Percentiles rank a stretch among this genome's conserved stretches.
Conservation (phyloP, 108 stramenopile species). For the Skeletonema tropicum region DNA sequence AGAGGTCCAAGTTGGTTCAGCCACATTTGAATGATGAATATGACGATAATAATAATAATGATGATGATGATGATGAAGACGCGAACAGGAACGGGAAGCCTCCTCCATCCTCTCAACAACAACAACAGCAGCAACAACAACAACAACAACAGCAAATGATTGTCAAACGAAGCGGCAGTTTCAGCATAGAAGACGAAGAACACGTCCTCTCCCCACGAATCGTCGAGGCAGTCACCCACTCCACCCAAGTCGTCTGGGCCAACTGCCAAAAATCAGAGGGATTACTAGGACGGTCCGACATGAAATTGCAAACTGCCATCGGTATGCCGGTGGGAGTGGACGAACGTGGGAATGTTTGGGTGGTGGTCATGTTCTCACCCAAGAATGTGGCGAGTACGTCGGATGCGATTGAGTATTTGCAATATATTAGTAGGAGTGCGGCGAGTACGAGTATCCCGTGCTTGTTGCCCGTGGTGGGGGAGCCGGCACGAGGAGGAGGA, state of each 20-base stretch:
- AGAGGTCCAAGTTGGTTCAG: conserved; percentile 77
- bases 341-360: conserved; percentile 84
- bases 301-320: conserved; percentile 95
- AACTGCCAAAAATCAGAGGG: conserved; percentile 87
- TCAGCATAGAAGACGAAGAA: conserved; percentile 45
- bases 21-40: conserved; percentile 71
- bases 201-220: conserved; percentile 89
- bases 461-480: conserved; percentile 78
- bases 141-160: conserved; percentile 9
- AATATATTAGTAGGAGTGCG: conserved; percentile 81
- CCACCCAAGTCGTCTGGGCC: conserved; percentile 96
- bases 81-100: conserved; percentile 22
- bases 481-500: neutral
- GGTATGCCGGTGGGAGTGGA: conserved; percentile 95
- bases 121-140: conserved; percentile 12
- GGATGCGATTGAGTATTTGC: conserved; percentile 86
- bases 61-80: conserved; percentile 33
- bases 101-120: conserved; percentile 20
- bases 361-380: conserved; percentile 92
- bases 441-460: conserved; percentile 77
- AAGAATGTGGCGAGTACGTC: conserved; percentile 81
- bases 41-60: no score
- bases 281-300: conserved; percentile 90
- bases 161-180: neutral
- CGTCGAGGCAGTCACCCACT: conserved; percentile 91